Percentiles rank a stretch among this genome's conserved stretches.
phyloP scores from a whole-genome alignment of 2,329 filamentous ascomycete species.

The Aspergillus pseudoglaucus region DNA sequence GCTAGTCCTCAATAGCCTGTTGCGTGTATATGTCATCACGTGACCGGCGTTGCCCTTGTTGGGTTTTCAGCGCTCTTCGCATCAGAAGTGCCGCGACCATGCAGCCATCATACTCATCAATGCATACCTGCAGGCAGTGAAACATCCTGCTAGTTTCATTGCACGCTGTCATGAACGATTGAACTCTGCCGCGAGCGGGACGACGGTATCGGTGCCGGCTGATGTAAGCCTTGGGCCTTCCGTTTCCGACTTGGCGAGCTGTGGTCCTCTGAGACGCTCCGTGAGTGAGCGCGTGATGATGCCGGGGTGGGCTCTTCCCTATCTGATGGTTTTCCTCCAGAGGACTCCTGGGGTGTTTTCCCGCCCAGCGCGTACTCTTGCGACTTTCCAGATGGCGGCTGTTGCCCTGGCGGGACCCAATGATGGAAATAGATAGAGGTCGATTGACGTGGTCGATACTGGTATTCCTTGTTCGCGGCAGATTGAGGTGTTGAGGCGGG shows the following conservation, averaged over 20 bases:
- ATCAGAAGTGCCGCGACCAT: too few species aligned
- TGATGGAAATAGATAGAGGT: conserved; percentile 86
- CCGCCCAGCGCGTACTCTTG: conserved; percentile 69
- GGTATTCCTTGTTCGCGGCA: conserved; percentile 50
- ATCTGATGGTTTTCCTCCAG: not conserved
- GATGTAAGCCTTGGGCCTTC: conserved; percentile 58
- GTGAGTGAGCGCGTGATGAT: conserved; percentile 41
- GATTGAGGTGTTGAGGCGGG: conserved; percentile 45
- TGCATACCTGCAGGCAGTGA: not conserved
- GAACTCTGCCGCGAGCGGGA: conserved; percentile 24
- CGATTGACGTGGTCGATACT: conserved; percentile 50
- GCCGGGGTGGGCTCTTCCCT: conserved; percentile 63
- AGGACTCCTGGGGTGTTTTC: conserved; percentile 53
- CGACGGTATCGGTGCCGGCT: conserved; percentile 45
- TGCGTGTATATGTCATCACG: too few species aligned
- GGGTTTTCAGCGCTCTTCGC: too few species aligned
- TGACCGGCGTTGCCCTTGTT: too few species aligned
- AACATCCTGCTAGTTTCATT: too few species aligned
- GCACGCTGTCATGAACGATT: not conserved
- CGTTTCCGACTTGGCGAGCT: conserved; percentile 74
- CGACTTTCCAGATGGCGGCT: conserved; percentile 34
- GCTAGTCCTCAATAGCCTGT: too few species aligned
- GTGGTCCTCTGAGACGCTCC: conserved; percentile 54
- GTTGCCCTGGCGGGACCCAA: conserved; percentile 69
- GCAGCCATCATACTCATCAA: too few species aligned